Evolutionary conservation across 768 basidiomycete species (phyloP).

Genomic region (Suillus tomentosus): DNA sequence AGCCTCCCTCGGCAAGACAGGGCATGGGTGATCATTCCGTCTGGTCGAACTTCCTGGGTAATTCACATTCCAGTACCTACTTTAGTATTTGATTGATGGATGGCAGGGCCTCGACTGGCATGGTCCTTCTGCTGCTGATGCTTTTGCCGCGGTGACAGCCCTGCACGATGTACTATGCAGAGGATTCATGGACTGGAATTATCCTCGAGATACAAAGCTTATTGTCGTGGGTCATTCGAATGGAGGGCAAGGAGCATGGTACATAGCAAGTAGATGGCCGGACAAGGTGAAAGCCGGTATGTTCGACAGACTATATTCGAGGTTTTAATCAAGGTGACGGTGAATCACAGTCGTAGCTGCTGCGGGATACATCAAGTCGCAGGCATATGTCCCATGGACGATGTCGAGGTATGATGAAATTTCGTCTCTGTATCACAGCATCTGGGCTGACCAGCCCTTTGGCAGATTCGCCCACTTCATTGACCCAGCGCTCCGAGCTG

Average conservation of each 20-base stretch:
- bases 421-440: background rate
- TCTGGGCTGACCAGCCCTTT: background rate
- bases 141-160: constrained; percentile 62
- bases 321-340: background rate
- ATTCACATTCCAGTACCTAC: background rate
- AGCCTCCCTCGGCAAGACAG: constrained; percentile 57
- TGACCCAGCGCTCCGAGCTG: constrained; percentile 71
- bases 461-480: constrained; percentile 70
- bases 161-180: constrained; percentile 47
- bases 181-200: constrained; percentile 44
- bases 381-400: constrained; percentile 77
- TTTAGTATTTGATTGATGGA: constrained; percentile 1
- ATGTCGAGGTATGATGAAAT: constrained; percentile 50
- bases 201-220: constrained; percentile 43
- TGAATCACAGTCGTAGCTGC: constrained; percentile 63
- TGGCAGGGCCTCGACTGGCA: constrained; percentile 90
- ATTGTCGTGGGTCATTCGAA: constrained; percentile 92
- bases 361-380: constrained; percentile 84
- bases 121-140: constrained; percentile 75
- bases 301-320: background rate
- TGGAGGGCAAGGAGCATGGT: constrained; percentile 90
- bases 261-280: constrained; percentile 73
- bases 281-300: constrained; percentile 46
- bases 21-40: constrained; percentile 80
- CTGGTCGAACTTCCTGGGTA: constrained; percentile 87